These are phyloP conservation scores for Salix koriyanagi DNA, from an alignment of 345 rosid genomes.

Conservation along the genomic window DNA sequence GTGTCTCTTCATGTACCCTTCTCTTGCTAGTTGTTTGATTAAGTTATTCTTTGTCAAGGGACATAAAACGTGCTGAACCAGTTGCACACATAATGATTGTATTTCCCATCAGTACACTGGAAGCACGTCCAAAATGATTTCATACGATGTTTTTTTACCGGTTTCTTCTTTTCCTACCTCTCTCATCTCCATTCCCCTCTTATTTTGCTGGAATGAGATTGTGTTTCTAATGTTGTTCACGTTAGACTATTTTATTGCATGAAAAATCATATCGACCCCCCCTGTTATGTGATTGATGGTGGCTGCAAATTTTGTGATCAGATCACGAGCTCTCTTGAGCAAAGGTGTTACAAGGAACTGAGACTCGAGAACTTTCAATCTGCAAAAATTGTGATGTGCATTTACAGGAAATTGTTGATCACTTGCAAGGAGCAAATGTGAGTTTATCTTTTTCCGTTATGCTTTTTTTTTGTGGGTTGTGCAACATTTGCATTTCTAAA, in stretches of 20 bases:
- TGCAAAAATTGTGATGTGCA: conserved; percentile 77
- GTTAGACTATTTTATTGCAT: background rate
- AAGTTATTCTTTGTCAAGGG: background rate
- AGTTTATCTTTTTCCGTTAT: conserved; percentile 27
- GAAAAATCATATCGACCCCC: background rate
- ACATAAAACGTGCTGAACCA: background rate
- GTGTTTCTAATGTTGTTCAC: background rate
- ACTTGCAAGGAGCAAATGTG: conserved; percentile 95
- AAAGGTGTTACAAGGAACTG: conserved; percentile 97
- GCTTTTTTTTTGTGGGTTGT: background rate
- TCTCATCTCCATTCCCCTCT: background rate
- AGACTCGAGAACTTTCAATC: conserved; percentile 77
- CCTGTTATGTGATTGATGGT: conserved; percentile 10
- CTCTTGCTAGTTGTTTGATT: background rate
- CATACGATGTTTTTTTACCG: background rate
- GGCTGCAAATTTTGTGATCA: conserved; percentile 37
- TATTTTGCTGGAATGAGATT: background rate
- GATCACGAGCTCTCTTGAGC: conserved; percentile 83
- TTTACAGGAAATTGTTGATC: conserved; percentile 73
- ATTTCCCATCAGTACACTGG: background rate
- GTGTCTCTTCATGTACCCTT: background rate
- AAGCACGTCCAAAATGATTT: background rate
- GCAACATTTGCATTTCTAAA: background rate
- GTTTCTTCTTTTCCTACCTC: background rate
- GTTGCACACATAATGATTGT: background rate